Percentiles rank a stretch among this genome's conserved stretches.
phyloP scores from a whole-genome alignment of 768 basidiomycete species.

The Lentinula edodes region DNA sequence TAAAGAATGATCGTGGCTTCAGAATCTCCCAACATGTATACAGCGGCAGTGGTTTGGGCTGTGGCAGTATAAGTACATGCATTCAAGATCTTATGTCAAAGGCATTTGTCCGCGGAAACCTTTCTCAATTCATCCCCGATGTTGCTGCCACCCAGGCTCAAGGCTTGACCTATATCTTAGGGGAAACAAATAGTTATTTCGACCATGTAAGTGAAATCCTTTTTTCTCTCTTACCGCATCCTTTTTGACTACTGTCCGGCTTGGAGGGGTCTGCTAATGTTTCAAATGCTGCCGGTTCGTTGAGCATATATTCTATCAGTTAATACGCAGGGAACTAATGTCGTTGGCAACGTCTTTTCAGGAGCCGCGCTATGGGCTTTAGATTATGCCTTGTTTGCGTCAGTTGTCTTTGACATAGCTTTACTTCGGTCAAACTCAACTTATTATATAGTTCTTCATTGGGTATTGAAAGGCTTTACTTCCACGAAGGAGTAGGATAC shows the following conservation, averaged over 20 bases:
- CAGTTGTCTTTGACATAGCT: slow-evolving; percentile 10
- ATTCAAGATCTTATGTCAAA: slow-evolving; percentile 65
- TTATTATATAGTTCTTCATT: background rate
- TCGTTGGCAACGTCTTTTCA: slow-evolving; percentile 63
- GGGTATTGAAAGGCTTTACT: slow-evolving; percentile 39
- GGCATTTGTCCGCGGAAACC: slow-evolving; percentile 47
- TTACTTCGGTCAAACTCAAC: background rate
- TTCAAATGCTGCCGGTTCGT: slow-evolving; percentile 1
- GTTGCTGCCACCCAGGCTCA: slow-evolving; percentile 40
- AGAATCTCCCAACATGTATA: slow-evolving; percentile 55
- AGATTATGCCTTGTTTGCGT: slow-evolving; percentile 60
- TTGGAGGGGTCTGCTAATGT: slow-evolving; percentile 9
- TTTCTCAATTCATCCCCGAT: slow-evolving; percentile 46
- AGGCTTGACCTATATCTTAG: slow-evolving; percentile 54
- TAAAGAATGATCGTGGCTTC: background rate
- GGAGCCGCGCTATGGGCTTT: slow-evolving; percentile 66
- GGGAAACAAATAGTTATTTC: slow-evolving; percentile 53
- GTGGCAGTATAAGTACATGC: slow-evolving; percentile 60
- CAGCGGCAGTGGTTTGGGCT: slow-evolving; percentile 23
- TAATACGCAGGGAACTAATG: slow-evolving; percentile 1
- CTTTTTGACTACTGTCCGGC: slow-evolving; percentile 10
- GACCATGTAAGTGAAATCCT: slow-evolving; percentile 28
- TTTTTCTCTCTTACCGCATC: background rate
- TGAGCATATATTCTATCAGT: background rate
- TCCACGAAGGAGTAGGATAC: slow-evolving; percentile 66